These are phyloP conservation scores for Silene latifolia DNA, from an alignment of 148 eudicot species.

Conservation along the genomic window DNA sequence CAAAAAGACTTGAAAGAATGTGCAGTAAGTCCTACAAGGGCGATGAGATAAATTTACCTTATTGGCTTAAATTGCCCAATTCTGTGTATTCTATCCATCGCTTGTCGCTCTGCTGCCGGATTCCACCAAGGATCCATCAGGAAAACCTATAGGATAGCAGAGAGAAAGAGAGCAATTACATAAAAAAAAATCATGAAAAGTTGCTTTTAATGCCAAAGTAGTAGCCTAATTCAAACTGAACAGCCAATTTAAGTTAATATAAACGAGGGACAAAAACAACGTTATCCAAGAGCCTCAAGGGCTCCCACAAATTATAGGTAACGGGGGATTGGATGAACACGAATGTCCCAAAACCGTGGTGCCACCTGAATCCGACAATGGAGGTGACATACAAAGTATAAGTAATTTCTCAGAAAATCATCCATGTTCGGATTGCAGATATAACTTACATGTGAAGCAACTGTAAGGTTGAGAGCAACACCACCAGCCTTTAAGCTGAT, in stretches of 20 bases:
- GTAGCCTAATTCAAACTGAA: neutral
- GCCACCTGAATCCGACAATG: neutral
- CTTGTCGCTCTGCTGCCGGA: conserved; percentile 91
- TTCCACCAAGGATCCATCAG: conserved; percentile 99
- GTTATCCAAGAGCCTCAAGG: too few species aligned
- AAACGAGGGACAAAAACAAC: too few species aligned
- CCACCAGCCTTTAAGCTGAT: conserved; percentile 98
- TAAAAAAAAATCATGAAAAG: neutral
- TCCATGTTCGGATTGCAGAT: neutral
- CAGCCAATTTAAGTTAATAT: neutral
- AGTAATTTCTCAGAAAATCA: neutral
- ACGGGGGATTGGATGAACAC: too few species aligned
- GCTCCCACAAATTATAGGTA: too few species aligned
- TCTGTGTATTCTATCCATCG: conserved; percentile 91
- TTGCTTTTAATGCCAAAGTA: neutral
- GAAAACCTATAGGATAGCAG: conserved; percentile 52
- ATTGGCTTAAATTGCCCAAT: conserved; percentile 95
- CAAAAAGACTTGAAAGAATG: neutral
- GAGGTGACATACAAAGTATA: neutral
- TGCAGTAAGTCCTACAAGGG: neutral
- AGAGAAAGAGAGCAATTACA: neutral
- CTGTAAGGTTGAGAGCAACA: conserved; percentile 95
- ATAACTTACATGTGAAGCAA: conserved; percentile 85
- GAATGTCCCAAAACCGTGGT: too few species aligned
- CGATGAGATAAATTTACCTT: conserved; percentile 34